These are phyloP conservation scores for Mortierella hygrophila DNA, from an alignment of 192 early-diverging fungal species.

Conservation along the genomic window DNA sequence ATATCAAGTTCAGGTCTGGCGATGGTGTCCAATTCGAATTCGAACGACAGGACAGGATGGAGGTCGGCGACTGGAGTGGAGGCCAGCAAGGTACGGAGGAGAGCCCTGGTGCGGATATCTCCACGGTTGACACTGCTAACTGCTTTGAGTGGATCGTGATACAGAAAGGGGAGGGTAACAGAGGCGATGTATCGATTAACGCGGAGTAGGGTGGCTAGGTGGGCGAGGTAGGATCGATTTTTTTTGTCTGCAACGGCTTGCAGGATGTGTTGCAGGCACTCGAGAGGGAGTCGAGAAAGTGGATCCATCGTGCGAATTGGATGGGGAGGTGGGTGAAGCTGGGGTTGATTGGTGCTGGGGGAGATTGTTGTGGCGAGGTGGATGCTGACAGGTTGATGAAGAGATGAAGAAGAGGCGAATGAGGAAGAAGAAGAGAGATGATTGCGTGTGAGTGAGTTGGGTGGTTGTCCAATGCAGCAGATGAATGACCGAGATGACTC, in stretches of 20 bases:
- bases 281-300: not conserved
- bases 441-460: too few species aligned
- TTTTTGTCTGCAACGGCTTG: not conserved
- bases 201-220: not conserved
- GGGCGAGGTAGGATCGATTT: not conserved
- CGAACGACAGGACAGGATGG: not conserved
- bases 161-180: not conserved
- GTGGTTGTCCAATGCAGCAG: too few species aligned
- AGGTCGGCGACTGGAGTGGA: not conserved
- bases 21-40: not conserved
- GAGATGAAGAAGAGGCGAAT: too few species aligned
- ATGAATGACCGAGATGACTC: too few species aligned
- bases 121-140: too few species aligned
- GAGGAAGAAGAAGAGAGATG: too few species aligned
- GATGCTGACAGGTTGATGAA: too few species aligned
- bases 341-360: not conserved
- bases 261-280: not conserved
- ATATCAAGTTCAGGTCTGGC: not conserved
- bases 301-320: not conserved
- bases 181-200: not conserved
- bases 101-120: not conserved
- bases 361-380: not conserved
- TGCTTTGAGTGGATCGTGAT: not conserved
- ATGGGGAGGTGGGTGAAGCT: not conserved
- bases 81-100: not conserved